Percentiles rank a stretch among this genome's conserved stretches.
Conservation (phyloP, 2,329 filamentous ascomycete genomes). For the Exserohilum rostratum region DNA sequence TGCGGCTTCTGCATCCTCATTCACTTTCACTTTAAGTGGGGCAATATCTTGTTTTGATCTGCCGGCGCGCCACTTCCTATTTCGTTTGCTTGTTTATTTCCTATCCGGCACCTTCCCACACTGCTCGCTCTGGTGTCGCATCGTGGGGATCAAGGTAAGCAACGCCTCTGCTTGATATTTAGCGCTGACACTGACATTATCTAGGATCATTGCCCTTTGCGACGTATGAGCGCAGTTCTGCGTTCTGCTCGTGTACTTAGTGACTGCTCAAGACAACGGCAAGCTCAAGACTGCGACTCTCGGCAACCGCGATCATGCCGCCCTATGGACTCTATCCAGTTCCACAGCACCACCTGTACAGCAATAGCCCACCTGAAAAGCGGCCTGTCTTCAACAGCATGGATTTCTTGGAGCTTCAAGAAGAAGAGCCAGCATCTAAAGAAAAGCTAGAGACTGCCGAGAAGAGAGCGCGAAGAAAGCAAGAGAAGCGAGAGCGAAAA, state of each 20-base stretch:
- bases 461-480: conserved; percentile 2
- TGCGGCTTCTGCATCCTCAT: neutral
- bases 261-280: neutral
- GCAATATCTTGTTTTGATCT: neutral
- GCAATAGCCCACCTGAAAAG: conserved; percentile 1
- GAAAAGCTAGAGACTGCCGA: neutral
- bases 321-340: conserved; percentile 33
- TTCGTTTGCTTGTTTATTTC: neutral
- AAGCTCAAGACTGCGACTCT: neutral
- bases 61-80: neutral
- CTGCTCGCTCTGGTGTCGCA: neutral
- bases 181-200: no score
- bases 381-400: conserved; percentile 29
- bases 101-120: neutral
- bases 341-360: conserved; percentile 29
- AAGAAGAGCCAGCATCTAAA: conserved; percentile 1
- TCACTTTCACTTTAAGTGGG: conserved; percentile 4
- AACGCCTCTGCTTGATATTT: no score
- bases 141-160: no score
- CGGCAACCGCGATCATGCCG: conserved; percentile 17
- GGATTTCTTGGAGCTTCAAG: conserved; percentile 21
- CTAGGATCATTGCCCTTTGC: neutral
- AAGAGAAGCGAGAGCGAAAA: conserved; percentile 12
- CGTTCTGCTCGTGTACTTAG: neutral
- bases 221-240: neutral